A percentile compares a stretch with the other conserved stretches of the same genome.
phyloP scores from a whole-genome alignment of 768 basidiomycete genomes.

The Boletus fagicola region DNA sequence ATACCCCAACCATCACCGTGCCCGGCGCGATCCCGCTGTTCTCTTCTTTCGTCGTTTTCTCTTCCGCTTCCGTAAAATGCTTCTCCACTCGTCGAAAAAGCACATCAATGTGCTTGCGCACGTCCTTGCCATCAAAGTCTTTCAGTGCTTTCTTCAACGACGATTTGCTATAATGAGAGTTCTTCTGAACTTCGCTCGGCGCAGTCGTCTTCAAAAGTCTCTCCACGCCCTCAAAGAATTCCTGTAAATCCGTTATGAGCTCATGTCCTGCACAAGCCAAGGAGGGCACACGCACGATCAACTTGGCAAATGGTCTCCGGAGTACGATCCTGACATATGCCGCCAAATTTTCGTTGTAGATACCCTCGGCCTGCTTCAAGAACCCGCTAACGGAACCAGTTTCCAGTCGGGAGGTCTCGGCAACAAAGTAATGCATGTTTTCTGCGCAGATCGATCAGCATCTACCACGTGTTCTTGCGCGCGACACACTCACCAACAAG shows the following conservation, averaged over 20 bases:
- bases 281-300: constrained; percentile 60
- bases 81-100: constrained; percentile 93
- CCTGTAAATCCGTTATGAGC: constrained; percentile 46
- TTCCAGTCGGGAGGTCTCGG: constrained; percentile 73
- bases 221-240: constrained; percentile 92
- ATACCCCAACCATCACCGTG: constrained; percentile 77
- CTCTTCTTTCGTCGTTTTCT: constrained; percentile 56
- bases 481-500: constrained; percentile 69
- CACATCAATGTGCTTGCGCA: constrained; percentile 83
- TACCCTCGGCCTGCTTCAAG: constrained; percentile 67
- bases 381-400: constrained; percentile 61
- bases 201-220: constrained; percentile 79
- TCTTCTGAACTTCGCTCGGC: constrained; percentile 72
- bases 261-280: neutral
- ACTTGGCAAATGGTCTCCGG: constrained; percentile 79
- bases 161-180: constrained; percentile 70
- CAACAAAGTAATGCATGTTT: constrained; percentile 94
- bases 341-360: constrained; percentile 86
- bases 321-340: constrained; percentile 88
- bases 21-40: constrained; percentile 54
- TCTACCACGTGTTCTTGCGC: neutral
- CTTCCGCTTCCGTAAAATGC: constrained; percentile 85
- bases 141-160: constrained; percentile 82
- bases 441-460: constrained; percentile 48
- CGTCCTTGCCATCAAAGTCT: constrained; percentile 84